Conservation (phyloP, 805 yeast genomes). For the Nadsonia fulvescens region DNA sequence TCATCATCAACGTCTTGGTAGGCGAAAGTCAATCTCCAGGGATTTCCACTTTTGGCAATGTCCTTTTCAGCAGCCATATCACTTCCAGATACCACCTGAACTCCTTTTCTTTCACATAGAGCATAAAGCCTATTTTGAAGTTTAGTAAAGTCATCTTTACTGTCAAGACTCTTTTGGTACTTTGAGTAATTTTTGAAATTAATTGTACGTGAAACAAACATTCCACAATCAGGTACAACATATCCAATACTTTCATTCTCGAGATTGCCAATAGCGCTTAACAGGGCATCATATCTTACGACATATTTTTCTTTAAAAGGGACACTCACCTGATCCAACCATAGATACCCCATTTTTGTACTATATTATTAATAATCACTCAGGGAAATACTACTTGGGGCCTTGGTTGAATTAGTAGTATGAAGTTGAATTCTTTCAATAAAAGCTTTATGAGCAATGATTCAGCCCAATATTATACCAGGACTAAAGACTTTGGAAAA, state of each 20-base stretch:
- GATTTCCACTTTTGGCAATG: background rate
- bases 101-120: slow-evolving; percentile 3
- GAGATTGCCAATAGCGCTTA: slow-evolving; percentile 1
- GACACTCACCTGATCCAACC: slow-evolving; percentile 3
- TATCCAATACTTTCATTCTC: slow-evolving; percentile 15
- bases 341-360: slow-evolving; percentile 4
- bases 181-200: slow-evolving; percentile 4
- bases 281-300: slow-evolving; percentile 2
- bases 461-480: slow-evolving; percentile 58
- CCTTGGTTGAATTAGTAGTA: slow-evolving; percentile 3
- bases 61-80: slow-evolving; percentile 4
- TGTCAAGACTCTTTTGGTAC: background rate
- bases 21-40: slow-evolving; percentile 3
- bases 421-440: slow-evolving; percentile 23
- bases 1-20: slow-evolving; percentile 5
- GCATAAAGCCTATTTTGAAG: slow-evolving; percentile 2
- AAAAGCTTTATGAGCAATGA: slow-evolving; percentile 42
- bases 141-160: slow-evolving; percentile 1
- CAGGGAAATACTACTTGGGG: slow-evolving; percentile 2
- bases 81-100: slow-evolving; percentile 2
- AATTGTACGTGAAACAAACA: slow-evolving; percentile 19
- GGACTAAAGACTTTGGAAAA: slow-evolving; percentile 69
- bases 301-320: slow-evolving; percentile 3
- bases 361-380: slow-evolving; percentile 4
- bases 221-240: slow-evolving; percentile 31